phyloP scores from a whole-genome alignment of 495 filamentous ascomycete genomes.

The Platismatia glauca region DNA sequence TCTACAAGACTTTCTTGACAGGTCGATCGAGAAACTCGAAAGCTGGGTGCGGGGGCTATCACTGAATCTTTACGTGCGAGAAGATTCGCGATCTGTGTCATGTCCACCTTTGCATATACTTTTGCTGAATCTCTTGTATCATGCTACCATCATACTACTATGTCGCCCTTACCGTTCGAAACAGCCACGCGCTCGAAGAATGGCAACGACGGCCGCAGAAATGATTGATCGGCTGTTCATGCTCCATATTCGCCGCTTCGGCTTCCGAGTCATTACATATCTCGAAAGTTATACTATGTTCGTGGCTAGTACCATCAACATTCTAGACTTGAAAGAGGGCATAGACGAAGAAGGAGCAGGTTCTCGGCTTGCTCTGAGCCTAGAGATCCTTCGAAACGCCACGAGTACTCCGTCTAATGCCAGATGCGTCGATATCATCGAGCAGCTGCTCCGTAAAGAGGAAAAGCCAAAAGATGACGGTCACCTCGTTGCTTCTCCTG shows the following conservation, averaged over 20 bases:
- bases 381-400: slow-evolving; percentile 1
- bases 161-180: neutral
- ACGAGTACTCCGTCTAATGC: slow-evolving; percentile 3
- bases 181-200: neutral
- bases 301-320: neutral
- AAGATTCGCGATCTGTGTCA: neutral
- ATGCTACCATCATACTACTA: too few relatives aligned
- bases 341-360: neutral
- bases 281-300: slow-evolving; percentile 1
- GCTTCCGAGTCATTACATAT: slow-evolving; percentile 3
- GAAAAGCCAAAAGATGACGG: neutral
- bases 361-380: neutral
- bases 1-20: neutral
- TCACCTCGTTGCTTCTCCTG: neutral
- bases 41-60: neutral
- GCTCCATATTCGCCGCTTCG: neutral
- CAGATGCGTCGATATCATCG: neutral
- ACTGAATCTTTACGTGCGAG: neutral
- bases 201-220: neutral
- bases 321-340: neutral
- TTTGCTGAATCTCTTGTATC: neutral
- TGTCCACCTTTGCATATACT: neutral
- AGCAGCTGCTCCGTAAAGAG: slow-evolving; percentile 1
- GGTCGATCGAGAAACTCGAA: neutral
- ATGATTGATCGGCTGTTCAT: slow-evolving; percentile 5